phyloP scores from a whole-genome alignment of 257 asterid species.

The Nicotiana undulata region DNA sequence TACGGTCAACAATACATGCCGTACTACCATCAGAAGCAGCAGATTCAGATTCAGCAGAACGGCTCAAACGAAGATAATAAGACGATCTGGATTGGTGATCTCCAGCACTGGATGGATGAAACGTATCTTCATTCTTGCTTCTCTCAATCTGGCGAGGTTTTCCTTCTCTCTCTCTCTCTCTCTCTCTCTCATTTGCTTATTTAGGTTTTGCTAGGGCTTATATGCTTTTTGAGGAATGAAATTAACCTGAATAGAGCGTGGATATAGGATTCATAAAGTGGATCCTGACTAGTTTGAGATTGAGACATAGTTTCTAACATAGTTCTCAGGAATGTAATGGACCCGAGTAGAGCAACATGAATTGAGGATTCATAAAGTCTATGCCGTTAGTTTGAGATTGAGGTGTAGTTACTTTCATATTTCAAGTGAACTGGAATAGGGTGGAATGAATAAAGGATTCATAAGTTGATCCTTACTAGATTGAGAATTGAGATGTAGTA shows the following conservation, averaged over 20 bases:
- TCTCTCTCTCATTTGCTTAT: background rate
- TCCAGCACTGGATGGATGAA: constrained; percentile 98
- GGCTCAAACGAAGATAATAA: constrained; percentile 64
- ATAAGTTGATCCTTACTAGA: background rate
- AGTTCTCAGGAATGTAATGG: background rate
- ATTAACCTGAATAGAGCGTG: background rate
- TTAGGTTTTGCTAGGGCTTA: background rate
- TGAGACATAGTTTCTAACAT: background rate
- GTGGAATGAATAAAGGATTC: background rate
- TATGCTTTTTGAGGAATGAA: background rate
- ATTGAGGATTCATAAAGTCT: background rate
- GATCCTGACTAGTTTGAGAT: background rate
- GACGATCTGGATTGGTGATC: constrained; percentile 99
- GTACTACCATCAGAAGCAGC: constrained; percentile 39
- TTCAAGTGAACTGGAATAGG: background rate
- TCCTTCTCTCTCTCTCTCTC: background rate
- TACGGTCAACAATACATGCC: constrained; percentile 70
- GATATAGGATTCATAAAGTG: background rate
- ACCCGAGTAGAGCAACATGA: background rate
- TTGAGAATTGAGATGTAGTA: background rate
- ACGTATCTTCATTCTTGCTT: constrained; percentile 73
- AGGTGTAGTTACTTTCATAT: background rate
- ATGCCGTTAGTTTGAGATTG: background rate
- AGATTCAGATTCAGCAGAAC: constrained; percentile 37
- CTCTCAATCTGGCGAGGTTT: constrained; percentile 68